phyloP scores from a whole-genome alignment of 2,329 filamentous ascomycete genomes.

The Onygenales sp. region DNA sequence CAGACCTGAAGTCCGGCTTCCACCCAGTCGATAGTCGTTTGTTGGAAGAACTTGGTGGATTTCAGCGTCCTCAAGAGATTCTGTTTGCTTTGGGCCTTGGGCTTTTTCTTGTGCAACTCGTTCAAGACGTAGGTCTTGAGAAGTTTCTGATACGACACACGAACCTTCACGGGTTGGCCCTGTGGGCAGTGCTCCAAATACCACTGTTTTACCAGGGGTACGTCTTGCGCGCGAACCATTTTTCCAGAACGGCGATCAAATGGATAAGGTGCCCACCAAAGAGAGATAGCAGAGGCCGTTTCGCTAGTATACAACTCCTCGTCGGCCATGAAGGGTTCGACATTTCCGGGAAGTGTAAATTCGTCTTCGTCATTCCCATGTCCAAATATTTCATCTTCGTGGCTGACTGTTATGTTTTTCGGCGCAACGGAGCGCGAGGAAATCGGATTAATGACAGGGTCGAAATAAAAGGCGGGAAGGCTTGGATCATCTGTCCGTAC shows the following conservation, averaged over 20 bases:
- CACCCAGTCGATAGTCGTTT: slow-evolving; percentile 98
- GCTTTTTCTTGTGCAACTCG: slow-evolving; percentile 89
- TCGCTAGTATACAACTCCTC: slow-evolving; percentile 84
- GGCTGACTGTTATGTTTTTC: slow-evolving; percentile 83
- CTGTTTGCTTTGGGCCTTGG: slow-evolving; percentile 93
- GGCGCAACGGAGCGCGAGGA: slow-evolving; percentile 89
- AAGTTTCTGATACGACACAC: slow-evolving; percentile 96
- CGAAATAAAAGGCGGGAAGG: slow-evolving; percentile 93
- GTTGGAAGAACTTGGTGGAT: slow-evolving; percentile 98
- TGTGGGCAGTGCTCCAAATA: slow-evolving; percentile 92
- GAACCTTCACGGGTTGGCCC: slow-evolving; percentile 88
- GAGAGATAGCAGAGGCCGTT: slow-evolving; percentile 78
- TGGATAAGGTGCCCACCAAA: slow-evolving; percentile 98
- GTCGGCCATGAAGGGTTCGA: slow-evolving; percentile 82
- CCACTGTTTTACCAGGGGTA: slow-evolving; percentile 95
- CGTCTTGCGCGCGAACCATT: slow-evolving; percentile 96
- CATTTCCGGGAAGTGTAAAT: slow-evolving; percentile 69
- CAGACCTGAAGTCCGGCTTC: slow-evolving; percentile 97
- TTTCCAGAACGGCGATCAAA: slow-evolving; percentile 88
- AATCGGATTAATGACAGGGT: slow-evolving; percentile 95
- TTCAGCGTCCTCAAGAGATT: slow-evolving; percentile 83
- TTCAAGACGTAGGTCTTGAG: slow-evolving; percentile 95
- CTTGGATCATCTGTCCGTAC: slow-evolving; percentile 78
- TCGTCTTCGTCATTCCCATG: slow-evolving; percentile 68
- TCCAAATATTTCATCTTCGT: slow-evolving; percentile 92